A percentile compares a stretch with the other conserved stretches of the same genome.
phyloP scores from a whole-genome alignment of 352 stramenopile species.

The Peronospora destructor region DNA sequence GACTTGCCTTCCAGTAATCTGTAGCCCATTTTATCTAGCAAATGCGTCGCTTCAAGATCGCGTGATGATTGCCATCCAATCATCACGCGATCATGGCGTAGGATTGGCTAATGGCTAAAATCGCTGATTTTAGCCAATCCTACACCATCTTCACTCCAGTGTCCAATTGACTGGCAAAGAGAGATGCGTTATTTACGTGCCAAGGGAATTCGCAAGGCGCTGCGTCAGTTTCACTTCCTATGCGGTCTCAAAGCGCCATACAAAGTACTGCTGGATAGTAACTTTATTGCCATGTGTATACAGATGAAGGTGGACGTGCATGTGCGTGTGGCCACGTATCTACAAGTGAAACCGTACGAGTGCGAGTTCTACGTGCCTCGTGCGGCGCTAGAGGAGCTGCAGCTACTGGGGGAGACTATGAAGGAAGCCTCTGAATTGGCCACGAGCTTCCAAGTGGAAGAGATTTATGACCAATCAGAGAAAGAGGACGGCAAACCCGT shows the following conservation, averaged over 20 bases:
- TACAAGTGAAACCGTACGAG: constrained; percentile 74
- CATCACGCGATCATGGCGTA: too few relatives aligned
- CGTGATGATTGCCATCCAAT: constrained; percentile 17
- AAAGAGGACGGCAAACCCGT: constrained; percentile 17
- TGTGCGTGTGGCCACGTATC: constrained; percentile 71
- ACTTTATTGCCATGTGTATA: constrained; percentile 84
- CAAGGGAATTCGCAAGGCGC: constrained; percentile 83
- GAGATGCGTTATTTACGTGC: constrained; percentile 73
- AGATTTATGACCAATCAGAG: constrained; percentile 32
- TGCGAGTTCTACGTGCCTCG: constrained; percentile 66
- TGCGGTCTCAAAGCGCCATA: constrained; percentile 83
- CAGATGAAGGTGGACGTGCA: constrained; percentile 83
- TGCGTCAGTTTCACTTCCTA: constrained; percentile 84
- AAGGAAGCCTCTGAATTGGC: constrained; percentile 53
- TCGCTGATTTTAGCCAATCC: constrained; percentile 17
- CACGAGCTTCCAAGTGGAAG: constrained; percentile 60
- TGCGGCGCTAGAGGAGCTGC: constrained; percentile 62
- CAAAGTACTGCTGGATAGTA: constrained; percentile 78
- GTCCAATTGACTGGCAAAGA: constrained; percentile 25
- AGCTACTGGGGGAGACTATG: constrained; percentile 59
- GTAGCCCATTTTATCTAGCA: too few relatives aligned
- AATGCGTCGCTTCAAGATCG: constrained; percentile 22
- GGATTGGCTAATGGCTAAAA: too few relatives aligned
- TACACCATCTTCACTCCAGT: background rate
- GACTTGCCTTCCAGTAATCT: too few relatives aligned